Percentiles rank a stretch among this genome's conserved stretches.
phyloP scores from a whole-genome alignment of 352 stramenopile species.

The Phytopythium helicoides region DNA sequence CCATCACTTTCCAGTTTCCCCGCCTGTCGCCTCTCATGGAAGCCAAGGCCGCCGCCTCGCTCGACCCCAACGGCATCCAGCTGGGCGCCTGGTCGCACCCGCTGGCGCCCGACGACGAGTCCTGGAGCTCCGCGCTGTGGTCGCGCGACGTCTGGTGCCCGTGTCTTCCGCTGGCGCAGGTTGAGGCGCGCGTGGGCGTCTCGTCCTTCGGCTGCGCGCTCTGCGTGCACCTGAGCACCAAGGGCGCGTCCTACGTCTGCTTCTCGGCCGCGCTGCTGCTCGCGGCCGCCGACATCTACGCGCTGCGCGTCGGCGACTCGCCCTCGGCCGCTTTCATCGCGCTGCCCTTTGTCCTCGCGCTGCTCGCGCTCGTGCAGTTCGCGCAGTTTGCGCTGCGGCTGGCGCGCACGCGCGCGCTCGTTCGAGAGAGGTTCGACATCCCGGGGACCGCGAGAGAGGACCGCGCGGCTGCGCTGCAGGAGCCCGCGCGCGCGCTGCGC shows the following conservation, averaged over 20 bases:
- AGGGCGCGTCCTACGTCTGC: conserved; percentile 8
- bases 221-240: conserved; percentile 15
- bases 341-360: conserved; percentile 9
- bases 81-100: conserved; percentile 27
- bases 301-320: conserved; percentile 14
- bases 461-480: conserved; percentile 30
- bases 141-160: conserved; percentile 26
- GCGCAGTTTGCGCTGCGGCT: conserved; percentile 25
- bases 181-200: conserved; percentile 24
- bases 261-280: conserved; percentile 15
- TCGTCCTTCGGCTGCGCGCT: conserved; percentile 20
- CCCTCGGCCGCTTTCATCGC: conserved; percentile 12
- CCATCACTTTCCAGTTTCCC: too few relatives aligned
- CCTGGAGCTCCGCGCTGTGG: conserved; percentile 17
- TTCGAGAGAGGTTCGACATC: conserved; percentile 31
- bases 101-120: conserved; percentile 20
- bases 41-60: conserved; percentile 3
- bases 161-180: conserved; percentile 27
- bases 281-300: conserved; percentile 19
- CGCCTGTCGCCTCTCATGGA: too few relatives aligned
- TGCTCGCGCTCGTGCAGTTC: conserved; percentile 12
- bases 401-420: conserved; percentile 12
- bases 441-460: conserved; percentile 27
- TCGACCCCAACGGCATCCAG: conserved; percentile 24
- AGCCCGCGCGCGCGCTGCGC: conserved; percentile 24